Percentiles rank a stretch among this genome's conserved stretches.
Evolutionary conservation across 495 filamentous ascomycete species (phyloP).

Genomic region (Penicillium samsonianum): DNA sequence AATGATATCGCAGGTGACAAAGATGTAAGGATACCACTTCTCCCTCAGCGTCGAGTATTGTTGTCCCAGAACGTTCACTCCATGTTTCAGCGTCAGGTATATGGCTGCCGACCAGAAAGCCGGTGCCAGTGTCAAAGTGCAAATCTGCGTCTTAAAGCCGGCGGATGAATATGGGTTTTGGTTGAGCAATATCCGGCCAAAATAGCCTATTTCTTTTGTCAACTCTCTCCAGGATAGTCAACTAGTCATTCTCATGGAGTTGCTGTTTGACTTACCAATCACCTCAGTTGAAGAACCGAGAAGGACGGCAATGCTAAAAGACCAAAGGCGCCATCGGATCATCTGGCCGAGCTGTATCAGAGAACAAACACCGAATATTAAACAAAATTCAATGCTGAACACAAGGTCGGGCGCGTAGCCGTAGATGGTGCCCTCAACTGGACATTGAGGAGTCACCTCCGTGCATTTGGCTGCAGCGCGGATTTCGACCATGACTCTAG

Average conservation of each 20-base stretch:
- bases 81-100: not conserved
- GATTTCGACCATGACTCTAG: not conserved
- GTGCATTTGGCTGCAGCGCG: not conserved
- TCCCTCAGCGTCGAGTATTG: not conserved
- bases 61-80: not conserved
- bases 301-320: not conserved
- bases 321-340: not conserved
- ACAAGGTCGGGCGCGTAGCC: not conserved
- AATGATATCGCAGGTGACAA: slow-evolving; percentile 1
- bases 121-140: not conserved
- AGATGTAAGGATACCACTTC: slow-evolving; percentile 4
- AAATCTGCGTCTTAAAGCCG: not conserved
- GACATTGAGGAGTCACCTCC: not conserved
- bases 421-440: not conserved
- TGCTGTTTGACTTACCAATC: not conserved
- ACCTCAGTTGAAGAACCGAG: not conserved
- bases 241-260: not conserved
- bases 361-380: not conserved
- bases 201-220: not conserved
- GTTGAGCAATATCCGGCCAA: not conserved
- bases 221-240: not conserved
- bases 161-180: not conserved
- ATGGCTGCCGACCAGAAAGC: not conserved
- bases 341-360: not conserved
- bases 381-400: not conserved